A percentile compares a stretch with the other conserved stretches of the same genome.
phyloP scores from a whole-genome alignment of 345 rosid species.

The Noccaea bulbosa region DNA sequence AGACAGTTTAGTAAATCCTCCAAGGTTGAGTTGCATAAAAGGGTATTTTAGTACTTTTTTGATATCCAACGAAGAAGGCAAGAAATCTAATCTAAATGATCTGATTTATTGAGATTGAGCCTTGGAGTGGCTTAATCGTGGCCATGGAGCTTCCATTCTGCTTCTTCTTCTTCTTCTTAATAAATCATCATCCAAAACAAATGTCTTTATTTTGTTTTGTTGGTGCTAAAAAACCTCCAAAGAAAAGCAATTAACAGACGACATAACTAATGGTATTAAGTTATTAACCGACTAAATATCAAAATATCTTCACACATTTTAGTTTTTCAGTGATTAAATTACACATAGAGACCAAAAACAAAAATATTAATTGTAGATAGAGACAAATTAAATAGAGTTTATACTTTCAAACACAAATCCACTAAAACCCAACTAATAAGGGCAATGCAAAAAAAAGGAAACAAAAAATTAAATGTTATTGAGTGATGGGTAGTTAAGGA shows the following conservation, averaged over 20 bases:
- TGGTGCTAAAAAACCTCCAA: neutral
- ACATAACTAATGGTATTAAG: conserved; percentile 1
- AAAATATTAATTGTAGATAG: neutral
- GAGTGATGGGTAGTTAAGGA: conserved; percentile 39
- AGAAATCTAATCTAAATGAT: conserved; percentile 9
- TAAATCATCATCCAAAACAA: neutral
- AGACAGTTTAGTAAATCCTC: neutral
- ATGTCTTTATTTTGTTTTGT: neutral
- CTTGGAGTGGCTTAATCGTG: conserved; percentile 41
- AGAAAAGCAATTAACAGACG: neutral
- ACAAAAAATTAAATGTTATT: conserved; percentile 25
- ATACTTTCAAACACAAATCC: neutral
- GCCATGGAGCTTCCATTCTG: conserved; percentile 28
- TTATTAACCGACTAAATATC: neutral
- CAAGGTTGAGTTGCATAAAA: neutral
- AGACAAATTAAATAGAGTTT: conserved; percentile 9
- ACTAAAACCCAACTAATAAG: conserved; percentile 20
- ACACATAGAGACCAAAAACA: neutral
- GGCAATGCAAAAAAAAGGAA: neutral
- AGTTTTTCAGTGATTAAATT: neutral
- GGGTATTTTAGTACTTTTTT: conserved; percentile 27
- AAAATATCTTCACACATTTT: neutral
- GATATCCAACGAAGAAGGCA: conserved; percentile 14
- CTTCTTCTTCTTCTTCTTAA: conserved; percentile 21
- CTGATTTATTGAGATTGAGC: conserved; percentile 27